Evolutionary conservation across 2,329 filamentous ascomycete genomes (phyloP).

Genomic region (Fusarium sp.): DNA sequence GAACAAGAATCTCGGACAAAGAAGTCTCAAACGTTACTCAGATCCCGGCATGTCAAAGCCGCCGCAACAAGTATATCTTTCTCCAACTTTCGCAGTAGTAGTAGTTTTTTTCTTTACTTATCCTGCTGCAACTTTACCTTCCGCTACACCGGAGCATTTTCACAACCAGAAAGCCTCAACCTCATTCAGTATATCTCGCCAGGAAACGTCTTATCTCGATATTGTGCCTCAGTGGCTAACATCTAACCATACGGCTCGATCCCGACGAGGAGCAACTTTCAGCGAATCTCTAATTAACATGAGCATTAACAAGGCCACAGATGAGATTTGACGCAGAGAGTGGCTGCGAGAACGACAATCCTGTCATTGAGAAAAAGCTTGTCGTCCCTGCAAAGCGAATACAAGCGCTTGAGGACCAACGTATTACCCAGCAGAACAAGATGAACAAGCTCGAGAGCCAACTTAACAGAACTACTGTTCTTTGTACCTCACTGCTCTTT

Average conservation of each 20-base stretch:
- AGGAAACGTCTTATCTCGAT: background rate
- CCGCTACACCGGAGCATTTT: fast-evolving
- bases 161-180: fast-evolving
- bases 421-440: fast-evolving
- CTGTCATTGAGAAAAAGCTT: fast-evolving
- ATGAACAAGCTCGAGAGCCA: background rate
- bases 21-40: background rate
- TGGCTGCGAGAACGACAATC: fast-evolving
- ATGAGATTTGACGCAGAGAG: fast-evolving
- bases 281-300: background rate
- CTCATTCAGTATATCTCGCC: background rate
- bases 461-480: fast-evolving
- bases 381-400: fast-evolving
- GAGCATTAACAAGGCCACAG: fast-evolving
- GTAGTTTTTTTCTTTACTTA: no score
- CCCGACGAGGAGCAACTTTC: no score
- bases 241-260: fast-evolving
- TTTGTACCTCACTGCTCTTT: background rate
- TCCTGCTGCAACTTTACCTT: fast-evolving
- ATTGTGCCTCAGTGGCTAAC: background rate
- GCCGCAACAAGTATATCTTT: fast-evolving
- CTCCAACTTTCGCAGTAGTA: fast-evolving
- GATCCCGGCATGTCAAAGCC: background rate
- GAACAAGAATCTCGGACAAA: background rate
- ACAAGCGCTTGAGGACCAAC: fast-evolving